Evolutionary conservation across 1,284 basidiomycete species (phyloP).

Genomic region (Pholiota adiposa): DNA sequence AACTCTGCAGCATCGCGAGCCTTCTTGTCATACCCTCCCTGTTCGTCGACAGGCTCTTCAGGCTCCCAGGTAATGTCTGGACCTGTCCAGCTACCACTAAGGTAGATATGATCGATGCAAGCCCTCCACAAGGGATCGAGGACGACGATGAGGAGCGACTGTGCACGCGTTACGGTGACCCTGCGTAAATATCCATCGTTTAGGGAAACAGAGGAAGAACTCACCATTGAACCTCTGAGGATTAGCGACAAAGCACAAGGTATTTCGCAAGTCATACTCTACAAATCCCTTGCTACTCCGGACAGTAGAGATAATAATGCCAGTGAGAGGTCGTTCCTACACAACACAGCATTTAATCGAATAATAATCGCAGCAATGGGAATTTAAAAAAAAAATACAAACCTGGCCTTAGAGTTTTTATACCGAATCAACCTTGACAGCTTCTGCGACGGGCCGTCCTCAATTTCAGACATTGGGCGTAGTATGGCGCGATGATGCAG

Average conservation of each 20-base stretch:
- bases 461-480: conserved; percentile 55
- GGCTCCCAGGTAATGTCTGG: conserved; percentile 60
- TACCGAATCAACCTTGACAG: conserved; percentile 59
- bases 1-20: conserved; percentile 37
- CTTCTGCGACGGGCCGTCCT: conserved; percentile 42
- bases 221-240: conserved; percentile 68
- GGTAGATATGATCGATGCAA: conserved; percentile 58
- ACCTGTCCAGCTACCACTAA: conserved; percentile 56
- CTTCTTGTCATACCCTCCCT: conserved; percentile 40
- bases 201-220: no score
- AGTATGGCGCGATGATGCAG: conserved; percentile 58
- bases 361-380: no score
- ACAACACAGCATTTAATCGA: conserved; percentile 2
- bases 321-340: conserved; percentile 65
- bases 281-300: conserved; percentile 61
- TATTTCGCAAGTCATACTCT: conserved; percentile 60
- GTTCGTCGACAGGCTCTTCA: conserved; percentile 37
- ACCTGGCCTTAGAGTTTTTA: conserved; percentile 71
- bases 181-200: conserved; percentile 14
- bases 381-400: conserved; percentile 18
- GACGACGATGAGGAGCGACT: conserved; percentile 60
- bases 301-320: conserved; percentile 69
- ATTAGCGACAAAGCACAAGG: conserved; percentile 67
- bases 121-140: conserved; percentile 60
- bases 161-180: conserved; percentile 48